Base-by-base conservation (phyloP, 2,329 filamentous ascomycete species). In the Xylaria multiplex region DNA sequence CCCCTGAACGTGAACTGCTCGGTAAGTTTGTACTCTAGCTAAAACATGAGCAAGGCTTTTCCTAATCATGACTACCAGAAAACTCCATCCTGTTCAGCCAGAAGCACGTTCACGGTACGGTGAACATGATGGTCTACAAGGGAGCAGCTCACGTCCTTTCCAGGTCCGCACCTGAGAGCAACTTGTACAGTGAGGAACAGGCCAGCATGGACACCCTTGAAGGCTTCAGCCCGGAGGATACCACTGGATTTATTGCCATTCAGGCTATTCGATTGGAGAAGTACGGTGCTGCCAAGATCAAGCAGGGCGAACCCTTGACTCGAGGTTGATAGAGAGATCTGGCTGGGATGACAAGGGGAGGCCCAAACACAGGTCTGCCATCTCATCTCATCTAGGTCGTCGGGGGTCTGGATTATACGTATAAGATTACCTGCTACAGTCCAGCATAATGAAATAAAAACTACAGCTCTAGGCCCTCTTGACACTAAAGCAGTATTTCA, bases 261-360 rank as follows among this genome's bases (percentile, higher is more conserved):
- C 84, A 95, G 75, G 87, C 87, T 70, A 91, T 91, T 69, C 83
- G 86, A 53, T 80, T 91, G 58, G 81, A 88, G 80, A 89, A 86
- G 79, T 85, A 81, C 64, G 82, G 82, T 59, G 71, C 75, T 3
- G 74, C 77, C 65, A 80, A 80, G 77, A 77, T 77, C 63, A 75
- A 80, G 74, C 70, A 76, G 7, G 80, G 80, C 68, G 67, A 80
- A 78, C 84, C 66, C 71, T 88, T 73, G 11, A 9, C 32, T 35
- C 32, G 32, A 35, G 32, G 32, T 9, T 35, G 6, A 35, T 35
- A 35, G 32, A 35, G 32, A 35, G 32, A 35, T 35, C 32, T 35
- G 32, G 32, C 3, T 35, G 0, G 32, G 32, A 35, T 35, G 32
- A 35, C 32, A 35, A 35, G 32, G 32, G 32, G 32, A 35, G 32